A percentile compares a stretch with the other conserved stretches of the same genome.
These are phyloP conservation scores for Alternaria ethzedia DNA, from an alignment of 2,329 filamentous ascomycete genomes.

Conservation along the genomic window DNA sequence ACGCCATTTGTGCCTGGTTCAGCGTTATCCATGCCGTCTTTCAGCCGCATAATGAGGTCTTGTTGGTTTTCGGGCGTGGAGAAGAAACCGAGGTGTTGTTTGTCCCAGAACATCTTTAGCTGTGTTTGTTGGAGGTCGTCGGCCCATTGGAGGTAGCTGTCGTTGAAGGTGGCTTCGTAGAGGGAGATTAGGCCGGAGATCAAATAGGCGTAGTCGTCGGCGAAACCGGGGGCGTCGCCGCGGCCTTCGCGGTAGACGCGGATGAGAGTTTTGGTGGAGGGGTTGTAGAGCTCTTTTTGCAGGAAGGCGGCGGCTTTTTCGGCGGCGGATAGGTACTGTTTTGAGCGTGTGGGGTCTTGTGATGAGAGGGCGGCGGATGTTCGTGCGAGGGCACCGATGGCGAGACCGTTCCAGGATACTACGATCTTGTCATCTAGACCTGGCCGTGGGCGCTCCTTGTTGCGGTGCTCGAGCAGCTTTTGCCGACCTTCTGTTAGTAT, in stretches of 20 bases:
- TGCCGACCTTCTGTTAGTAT: constrained; percentile 71
- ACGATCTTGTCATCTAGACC: constrained; percentile 88
- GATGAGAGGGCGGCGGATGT: constrained; percentile 71
- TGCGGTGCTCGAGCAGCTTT: constrained; percentile 74
- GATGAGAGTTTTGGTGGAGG: constrained; percentile 66
- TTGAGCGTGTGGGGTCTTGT: constrained; percentile 64
- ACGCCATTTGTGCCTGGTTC: constrained; percentile 90
- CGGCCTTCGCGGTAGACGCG: constrained; percentile 75
- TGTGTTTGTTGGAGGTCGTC: constrained; percentile 81
- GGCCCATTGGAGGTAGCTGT: constrained; percentile 78
- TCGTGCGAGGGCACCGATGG: constrained; percentile 80
- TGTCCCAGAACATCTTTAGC: constrained; percentile 78
- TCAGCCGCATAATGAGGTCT: constrained; percentile 82
- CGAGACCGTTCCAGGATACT: constrained; percentile 85
- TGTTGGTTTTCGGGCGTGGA: constrained; percentile 68
- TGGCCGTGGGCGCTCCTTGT: constrained; percentile 76
- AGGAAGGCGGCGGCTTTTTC: constrained; percentile 75
- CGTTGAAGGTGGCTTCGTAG: constrained; percentile 81
- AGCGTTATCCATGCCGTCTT: constrained; percentile 93
- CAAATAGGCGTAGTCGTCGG: constrained; percentile 93
- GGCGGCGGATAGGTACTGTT: constrained; percentile 70
- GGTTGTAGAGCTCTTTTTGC: constrained; percentile 74
- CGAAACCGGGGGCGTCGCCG: constrained; percentile 74
- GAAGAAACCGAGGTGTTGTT: constrained; percentile 69
- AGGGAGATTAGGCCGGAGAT: constrained; percentile 83